Conservation (phyloP, 2,329 filamentous ascomycete species). For the Chrysoporthe austroafricana region DNA sequence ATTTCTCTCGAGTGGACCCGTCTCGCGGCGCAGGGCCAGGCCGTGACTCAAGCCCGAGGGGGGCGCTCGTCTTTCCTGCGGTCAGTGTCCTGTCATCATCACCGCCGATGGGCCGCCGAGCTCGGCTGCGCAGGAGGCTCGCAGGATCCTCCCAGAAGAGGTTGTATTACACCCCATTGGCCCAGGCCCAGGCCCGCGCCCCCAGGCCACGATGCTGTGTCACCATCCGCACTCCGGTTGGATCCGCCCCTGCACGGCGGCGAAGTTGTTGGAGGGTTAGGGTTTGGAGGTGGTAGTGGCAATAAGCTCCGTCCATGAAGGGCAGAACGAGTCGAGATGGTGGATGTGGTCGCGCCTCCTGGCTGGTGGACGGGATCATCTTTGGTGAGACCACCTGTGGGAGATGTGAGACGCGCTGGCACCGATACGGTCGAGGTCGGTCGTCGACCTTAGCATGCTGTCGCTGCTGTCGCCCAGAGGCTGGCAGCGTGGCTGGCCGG, state of each 20-base stretch:
- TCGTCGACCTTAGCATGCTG: too few relatives aligned
- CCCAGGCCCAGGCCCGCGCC: too few relatives aligned
- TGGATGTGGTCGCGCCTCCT: too few relatives aligned
- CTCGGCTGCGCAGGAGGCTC: not conserved
- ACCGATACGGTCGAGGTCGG: too few relatives aligned
- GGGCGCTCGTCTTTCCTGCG: not conserved
- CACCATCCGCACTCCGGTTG: not conserved
- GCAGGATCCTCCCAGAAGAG: not conserved
- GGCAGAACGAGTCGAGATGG: too few relatives aligned
- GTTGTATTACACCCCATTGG: conserved; percentile 3
- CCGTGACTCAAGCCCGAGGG: too few relatives aligned
- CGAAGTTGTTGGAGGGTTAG: not conserved
- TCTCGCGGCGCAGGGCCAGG: not conserved
- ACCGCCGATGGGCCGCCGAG: conserved; percentile 2
- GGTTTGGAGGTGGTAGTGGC: not conserved
- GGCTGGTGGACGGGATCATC: too few relatives aligned
- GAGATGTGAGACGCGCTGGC: too few relatives aligned
- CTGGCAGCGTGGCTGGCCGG: too few relatives aligned
- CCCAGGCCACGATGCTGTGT: conserved; percentile 1
- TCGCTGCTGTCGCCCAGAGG: not conserved
- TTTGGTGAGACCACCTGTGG: too few relatives aligned
- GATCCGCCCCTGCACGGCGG: not conserved
- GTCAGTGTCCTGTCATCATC: conserved; percentile 9
- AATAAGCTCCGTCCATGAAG: not conserved
- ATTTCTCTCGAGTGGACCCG: conserved; percentile 7